A percentile compares a stretch with the other conserved stretches of the same genome.
phyloP scores from a whole-genome alignment of 495 filamentous ascomycete genomes.

The Lindgomyces ingoldianus region DNA sequence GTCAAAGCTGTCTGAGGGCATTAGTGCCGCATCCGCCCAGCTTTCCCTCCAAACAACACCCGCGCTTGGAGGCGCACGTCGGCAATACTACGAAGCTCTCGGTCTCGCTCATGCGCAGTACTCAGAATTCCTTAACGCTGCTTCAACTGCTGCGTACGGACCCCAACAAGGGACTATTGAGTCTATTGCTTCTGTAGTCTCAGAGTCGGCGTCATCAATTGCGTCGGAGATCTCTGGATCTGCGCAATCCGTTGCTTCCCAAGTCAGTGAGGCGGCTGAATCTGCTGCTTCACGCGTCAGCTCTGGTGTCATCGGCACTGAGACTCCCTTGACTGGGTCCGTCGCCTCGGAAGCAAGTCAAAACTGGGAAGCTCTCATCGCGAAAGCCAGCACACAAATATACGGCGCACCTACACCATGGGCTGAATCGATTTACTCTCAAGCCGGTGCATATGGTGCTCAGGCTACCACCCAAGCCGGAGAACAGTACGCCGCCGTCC shows the following conservation, averaged over 20 bases:
- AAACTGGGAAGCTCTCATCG: constrained; percentile 69
- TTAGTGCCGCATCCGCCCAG: constrained; percentile 65
- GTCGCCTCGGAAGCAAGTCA: constrained; percentile 55
- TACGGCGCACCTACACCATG: constrained; percentile 73
- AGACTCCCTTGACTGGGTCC: constrained; percentile 50
- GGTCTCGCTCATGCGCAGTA: constrained; percentile 77
- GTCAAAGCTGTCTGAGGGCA: constrained; percentile 63
- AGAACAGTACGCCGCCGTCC: constrained; percentile 67
- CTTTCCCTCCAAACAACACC: constrained; percentile 60
- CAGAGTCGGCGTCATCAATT: constrained; percentile 39
- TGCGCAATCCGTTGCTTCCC: constrained; percentile 14
- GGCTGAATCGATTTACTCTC: constrained; percentile 52
- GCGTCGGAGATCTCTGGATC: constrained; percentile 35
- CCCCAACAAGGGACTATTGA: constrained; percentile 50
- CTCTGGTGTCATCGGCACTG: constrained; percentile 48
- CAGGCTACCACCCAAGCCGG: constrained; percentile 56
- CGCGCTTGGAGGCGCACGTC: constrained; percentile 61
- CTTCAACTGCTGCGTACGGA: constrained; percentile 57
- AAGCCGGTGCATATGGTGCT: constrained; percentile 46
- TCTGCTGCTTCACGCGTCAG: constrained; percentile 46
- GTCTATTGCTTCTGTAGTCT: constrained; percentile 47
- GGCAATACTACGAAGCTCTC: constrained; percentile 75
- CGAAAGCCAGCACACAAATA: constrained; percentile 66
- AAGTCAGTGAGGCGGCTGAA: constrained; percentile 24
- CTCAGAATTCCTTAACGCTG: constrained; percentile 68